These are phyloP conservation scores for Lasiosphaeriaceae sp. DNA, from an alignment of 495 filamentous ascomycete species.

Conservation along the genomic window DNA sequence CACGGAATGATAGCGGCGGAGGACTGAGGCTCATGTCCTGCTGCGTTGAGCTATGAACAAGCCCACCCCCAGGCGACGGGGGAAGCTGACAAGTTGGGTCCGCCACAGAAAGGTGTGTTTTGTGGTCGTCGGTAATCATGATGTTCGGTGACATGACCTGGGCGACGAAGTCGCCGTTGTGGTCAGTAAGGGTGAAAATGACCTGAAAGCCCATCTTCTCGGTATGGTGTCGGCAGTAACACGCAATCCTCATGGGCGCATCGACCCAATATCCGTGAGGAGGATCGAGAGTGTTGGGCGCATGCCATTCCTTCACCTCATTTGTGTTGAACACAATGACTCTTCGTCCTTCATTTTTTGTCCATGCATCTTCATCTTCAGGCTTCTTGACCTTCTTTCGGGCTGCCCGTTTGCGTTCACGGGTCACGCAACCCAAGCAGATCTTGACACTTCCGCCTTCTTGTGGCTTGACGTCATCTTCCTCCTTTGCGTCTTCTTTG, in stretches of 20 bases:
- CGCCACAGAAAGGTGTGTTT: constrained; percentile 49
- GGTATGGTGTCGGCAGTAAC: constrained; percentile 90
- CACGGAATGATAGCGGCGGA: not conserved
- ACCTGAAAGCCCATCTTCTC: constrained; percentile 92
- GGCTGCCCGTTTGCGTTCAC: constrained; percentile 81
- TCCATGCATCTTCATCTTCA: constrained; percentile 80
- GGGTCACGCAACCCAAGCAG: constrained; percentile 74
- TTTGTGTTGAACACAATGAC: constrained; percentile 91
- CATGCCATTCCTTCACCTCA: constrained; percentile 84
- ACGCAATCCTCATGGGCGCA: constrained; percentile 91
- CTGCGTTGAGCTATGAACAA: not conserved
- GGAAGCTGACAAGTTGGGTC: not conserved
- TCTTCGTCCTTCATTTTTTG: constrained; percentile 68
- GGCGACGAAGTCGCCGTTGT: constrained; percentile 65
- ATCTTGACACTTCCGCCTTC: constrained; percentile 88
- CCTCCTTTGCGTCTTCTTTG: constrained; percentile 20
- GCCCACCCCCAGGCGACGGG: not conserved
- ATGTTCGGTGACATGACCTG: constrained; percentile 84
- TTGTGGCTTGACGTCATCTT: constrained; percentile 62
- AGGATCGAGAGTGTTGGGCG: constrained; percentile 49
- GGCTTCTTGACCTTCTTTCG: constrained; percentile 86
- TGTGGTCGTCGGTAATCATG: constrained; percentile 97
- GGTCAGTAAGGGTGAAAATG: constrained; percentile 89
- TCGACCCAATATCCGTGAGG: constrained; percentile 56
- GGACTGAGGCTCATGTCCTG: not conserved